Conservation (phyloP, 148 eudicot genomes). For the Vaccinium darrowii region DNA sequence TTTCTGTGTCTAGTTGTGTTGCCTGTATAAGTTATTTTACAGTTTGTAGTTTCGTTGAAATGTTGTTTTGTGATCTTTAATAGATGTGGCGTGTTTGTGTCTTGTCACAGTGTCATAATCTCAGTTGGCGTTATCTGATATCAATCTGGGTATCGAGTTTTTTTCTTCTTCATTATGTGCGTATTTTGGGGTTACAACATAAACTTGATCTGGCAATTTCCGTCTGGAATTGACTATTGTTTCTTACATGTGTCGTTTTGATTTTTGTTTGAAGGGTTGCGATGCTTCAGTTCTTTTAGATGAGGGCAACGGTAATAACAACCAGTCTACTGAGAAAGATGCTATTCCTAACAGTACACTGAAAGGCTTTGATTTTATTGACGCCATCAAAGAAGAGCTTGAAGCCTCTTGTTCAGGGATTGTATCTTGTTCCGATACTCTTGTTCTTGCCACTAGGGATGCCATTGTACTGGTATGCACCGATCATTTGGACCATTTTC, state of each 20-base stretch:
- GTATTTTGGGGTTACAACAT: neutral
- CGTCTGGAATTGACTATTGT: neutral
- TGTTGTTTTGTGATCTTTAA: too few relatives aligned
- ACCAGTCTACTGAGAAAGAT: constrained; percentile 4
- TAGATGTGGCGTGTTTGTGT: neutral
- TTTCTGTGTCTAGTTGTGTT: neutral
- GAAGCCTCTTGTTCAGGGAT: constrained; percentile 19
- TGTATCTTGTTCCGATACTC: constrained; percentile 23
- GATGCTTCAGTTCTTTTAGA: constrained; percentile 19
- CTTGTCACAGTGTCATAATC: neutral
- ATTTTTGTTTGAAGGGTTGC: constrained; percentile 17
- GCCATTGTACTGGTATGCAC: constrained; percentile 18
- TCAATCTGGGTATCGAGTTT: neutral
- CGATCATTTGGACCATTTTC: neutral
- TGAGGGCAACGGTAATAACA: neutral
- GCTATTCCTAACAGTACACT: constrained; percentile 17
- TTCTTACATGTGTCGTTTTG: neutral
- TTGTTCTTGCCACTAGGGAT: constrained; percentile 24
- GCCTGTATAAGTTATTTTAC: neutral
- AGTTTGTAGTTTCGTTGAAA: neutral
- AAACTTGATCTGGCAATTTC: neutral
- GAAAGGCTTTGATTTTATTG: constrained; percentile 18
- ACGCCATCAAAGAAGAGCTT: constrained; percentile 21
- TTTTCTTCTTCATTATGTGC: constrained; percentile 6
- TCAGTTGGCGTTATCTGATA: neutral